phyloP scores from a whole-genome alignment of 1,284 basidiomycete species.

The Agaricales sp. region DNA sequence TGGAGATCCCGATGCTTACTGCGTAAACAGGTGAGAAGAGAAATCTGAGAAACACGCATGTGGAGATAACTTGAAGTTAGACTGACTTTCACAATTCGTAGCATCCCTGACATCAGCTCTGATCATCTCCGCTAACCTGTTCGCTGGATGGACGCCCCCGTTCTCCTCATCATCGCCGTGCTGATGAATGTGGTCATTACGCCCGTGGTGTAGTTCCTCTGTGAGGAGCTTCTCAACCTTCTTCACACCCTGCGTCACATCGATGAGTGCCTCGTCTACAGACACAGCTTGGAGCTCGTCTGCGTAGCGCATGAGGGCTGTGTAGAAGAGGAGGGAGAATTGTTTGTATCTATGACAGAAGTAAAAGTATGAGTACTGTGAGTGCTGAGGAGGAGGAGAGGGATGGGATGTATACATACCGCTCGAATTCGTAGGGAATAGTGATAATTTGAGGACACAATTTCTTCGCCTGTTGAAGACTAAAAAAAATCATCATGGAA shows the following conservation, averaged over 20 bases:
- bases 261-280: slow-evolving; percentile 91
- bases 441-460: slow-evolving; percentile 70
- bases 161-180: not conserved
- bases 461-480: slow-evolving; percentile 76
- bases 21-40: slow-evolving; percentile 2
- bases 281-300: slow-evolving; percentile 94
- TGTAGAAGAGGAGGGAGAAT: slow-evolving; percentile 82
- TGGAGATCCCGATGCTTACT: slow-evolving; percentile 88
- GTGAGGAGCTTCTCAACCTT: not conserved
- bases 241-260: slow-evolving; percentile 66
- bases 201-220: no score
- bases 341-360: slow-evolving; percentile 65
- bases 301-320: slow-evolving; percentile 80
- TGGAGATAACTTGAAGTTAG: no score
- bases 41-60: slow-evolving; percentile 80
- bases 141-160: not conserved
- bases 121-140: not conserved
- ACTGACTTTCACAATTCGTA: slow-evolving; percentile 14
- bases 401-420: slow-evolving; percentile 26
- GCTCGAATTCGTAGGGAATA: slow-evolving; percentile 86
- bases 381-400: not conserved
- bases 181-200: slow-evolving; percentile 28
- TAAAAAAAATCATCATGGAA: slow-evolving; percentile 16
- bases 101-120: slow-evolving; percentile 3
- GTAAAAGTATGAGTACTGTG: no score